A percentile compares a stretch with the other conserved stretches of the same genome.
Conservation (phyloP, 768 basidiomycete genomes). For the Termitomyces sp. region DNA sequence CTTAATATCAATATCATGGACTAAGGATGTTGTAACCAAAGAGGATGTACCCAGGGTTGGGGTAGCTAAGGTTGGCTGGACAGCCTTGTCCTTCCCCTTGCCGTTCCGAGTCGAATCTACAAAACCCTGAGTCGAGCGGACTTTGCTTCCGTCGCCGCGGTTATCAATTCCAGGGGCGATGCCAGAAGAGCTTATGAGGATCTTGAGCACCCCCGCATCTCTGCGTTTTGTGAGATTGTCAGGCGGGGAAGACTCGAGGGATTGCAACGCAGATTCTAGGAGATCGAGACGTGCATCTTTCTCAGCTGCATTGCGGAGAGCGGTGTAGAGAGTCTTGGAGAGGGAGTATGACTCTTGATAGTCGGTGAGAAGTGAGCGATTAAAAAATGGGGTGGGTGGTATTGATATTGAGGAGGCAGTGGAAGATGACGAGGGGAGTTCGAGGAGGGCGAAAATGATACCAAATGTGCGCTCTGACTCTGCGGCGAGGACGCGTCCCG, state of each 20-base stretch:
- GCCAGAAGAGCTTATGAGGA: slow-evolving; percentile 63
- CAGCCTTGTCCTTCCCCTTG: neutral
- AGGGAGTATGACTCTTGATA: slow-evolving; percentile 70
- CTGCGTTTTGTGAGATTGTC: slow-evolving; percentile 7
- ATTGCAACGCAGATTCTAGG: slow-evolving; percentile 48
- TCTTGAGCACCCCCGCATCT: slow-evolving; percentile 56
- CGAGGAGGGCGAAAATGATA: slow-evolving; percentile 56
- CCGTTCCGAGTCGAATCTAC: neutral
- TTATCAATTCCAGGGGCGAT: slow-evolving; percentile 36
- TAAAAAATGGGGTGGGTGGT: slow-evolving; percentile 54
- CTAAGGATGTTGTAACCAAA: slow-evolving; percentile 17
- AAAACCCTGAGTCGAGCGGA: neutral
- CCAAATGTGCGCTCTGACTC: slow-evolving; percentile 56
- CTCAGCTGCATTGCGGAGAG: slow-evolving; percentile 40
- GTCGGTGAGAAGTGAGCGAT: slow-evolving; percentile 64
- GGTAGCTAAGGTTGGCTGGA: neutral
- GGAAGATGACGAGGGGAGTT: slow-evolving; percentile 35
- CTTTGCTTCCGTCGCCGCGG: slow-evolving; percentile 24
- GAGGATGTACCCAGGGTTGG: neutral
- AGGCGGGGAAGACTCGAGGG: slow-evolving; percentile 27
- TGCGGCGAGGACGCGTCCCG: slow-evolving; percentile 37
- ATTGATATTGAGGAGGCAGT: slow-evolving; percentile 13
- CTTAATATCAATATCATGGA: slow-evolving; percentile 51
- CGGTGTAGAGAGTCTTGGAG: slow-evolving; percentile 42
- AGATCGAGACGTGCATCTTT: slow-evolving; percentile 58